These are phyloP conservation scores for Elaphomyces granulatus DNA, from an alignment of 495 filamentous ascomycete species.

Conservation along the genomic window DNA sequence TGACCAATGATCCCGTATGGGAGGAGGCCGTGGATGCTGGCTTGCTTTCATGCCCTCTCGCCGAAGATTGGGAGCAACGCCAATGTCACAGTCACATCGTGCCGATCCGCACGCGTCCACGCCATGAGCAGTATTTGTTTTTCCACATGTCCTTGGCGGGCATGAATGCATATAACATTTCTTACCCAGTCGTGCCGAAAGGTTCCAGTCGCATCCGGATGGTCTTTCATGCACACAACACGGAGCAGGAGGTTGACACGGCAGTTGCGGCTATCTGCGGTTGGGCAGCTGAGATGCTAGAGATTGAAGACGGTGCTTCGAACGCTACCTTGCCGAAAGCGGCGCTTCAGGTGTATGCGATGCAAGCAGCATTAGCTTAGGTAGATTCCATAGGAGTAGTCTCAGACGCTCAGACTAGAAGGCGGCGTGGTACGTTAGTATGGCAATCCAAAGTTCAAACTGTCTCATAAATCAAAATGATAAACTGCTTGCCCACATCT, in stretches of 20 bases:
- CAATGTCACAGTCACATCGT: too few species aligned
- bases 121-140: conserved; percentile 8
- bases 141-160: conserved; percentile 13
- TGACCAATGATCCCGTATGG: conserved; percentile 11
- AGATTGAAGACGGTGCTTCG: conserved; percentile 12
- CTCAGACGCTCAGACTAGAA: too few species aligned
- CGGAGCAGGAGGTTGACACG: conserved; percentile 14
- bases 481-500: too few species aligned
- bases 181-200: conserved; percentile 18
- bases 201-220: conserved; percentile 17
- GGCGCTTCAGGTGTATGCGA: conserved; percentile 12
- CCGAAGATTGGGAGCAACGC: too few species aligned
- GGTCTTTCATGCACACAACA: conserved; percentile 20
- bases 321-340: conserved; percentile 11
- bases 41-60: too few species aligned
- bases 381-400: too few species aligned
- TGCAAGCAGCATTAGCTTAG: too few species aligned
- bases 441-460: too few species aligned
- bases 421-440: too few species aligned
- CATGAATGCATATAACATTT: conserved; percentile 15
- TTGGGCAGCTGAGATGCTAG: conserved; percentile 19
- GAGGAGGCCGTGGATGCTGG: conserved; percentile 9
- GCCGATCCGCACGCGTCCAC: conserved; percentile 11
- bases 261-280: conserved; percentile 13
- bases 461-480: too few species aligned